Evolutionary conservation across 495 filamentous ascomycete species (phyloP).

Genomic region (Aspergillus nanangensis): DNA sequence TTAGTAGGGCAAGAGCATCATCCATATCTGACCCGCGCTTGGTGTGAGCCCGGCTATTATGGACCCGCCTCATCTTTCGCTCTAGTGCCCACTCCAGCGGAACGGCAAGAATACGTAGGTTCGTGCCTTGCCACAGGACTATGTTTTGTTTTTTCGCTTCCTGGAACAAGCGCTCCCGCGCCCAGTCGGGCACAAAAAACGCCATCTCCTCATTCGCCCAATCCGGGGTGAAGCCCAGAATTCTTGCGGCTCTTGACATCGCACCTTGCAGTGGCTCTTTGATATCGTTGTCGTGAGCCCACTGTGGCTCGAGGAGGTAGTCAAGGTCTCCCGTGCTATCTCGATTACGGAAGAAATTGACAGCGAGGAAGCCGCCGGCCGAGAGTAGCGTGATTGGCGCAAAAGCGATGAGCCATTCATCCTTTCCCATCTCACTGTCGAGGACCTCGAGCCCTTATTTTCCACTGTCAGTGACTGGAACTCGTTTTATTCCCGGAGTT

Average conservation of each 20-base stretch:
- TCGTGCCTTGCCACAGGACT: conserved; percentile 17
- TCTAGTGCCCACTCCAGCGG: conserved; percentile 34
- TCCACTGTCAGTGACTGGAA: background rate
- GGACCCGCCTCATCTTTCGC: conserved; percentile 27
- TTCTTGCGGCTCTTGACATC: conserved; percentile 9
- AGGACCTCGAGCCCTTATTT: conserved; percentile 21
- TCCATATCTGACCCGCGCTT: conserved; percentile 20
- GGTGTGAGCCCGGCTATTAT: conserved; percentile 7
- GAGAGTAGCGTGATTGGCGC: conserved; percentile 27
- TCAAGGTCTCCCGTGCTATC: conserved; percentile 28
- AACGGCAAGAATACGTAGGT: conserved; percentile 20
- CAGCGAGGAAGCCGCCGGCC: conserved; percentile 26
- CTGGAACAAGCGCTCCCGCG: conserved; percentile 16
- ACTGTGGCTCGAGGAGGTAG: conserved; percentile 26
- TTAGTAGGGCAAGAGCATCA: conserved; percentile 27
- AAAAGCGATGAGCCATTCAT: conserved; percentile 26
- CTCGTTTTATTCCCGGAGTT: background rate
- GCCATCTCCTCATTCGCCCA: conserved; percentile 28
- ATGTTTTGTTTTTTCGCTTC: conserved; percentile 24
- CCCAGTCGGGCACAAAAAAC: conserved; percentile 21
- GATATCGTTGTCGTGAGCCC: conserved; percentile 21
- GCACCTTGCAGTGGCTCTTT: conserved; percentile 16
- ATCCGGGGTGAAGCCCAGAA: conserved; percentile 15
- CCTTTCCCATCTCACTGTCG: conserved; percentile 21
- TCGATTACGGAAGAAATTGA: conserved; percentile 21